These are phyloP conservation scores for Butyriboletus loyo DNA, from an alignment of 768 basidiomycete species.

Conservation along the genomic window DNA sequence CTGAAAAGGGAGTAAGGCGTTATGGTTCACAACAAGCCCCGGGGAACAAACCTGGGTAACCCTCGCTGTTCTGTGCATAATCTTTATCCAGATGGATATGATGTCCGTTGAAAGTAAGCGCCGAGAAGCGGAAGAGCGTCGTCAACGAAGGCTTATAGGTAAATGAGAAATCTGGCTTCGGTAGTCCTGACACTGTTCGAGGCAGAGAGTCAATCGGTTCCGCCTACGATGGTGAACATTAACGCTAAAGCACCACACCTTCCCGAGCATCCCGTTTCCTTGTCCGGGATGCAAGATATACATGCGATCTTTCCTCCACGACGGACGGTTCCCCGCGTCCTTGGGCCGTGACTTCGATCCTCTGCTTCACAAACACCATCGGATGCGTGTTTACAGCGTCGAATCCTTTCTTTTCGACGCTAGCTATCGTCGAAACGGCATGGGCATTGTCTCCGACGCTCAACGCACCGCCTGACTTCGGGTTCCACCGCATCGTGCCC, in stretches of 20 bases:
- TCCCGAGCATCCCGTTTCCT: constrained; percentile 36
- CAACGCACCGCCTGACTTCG: constrained; percentile 37
- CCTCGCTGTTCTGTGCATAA: constrained; percentile 63
- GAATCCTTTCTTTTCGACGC: constrained; percentile 64
- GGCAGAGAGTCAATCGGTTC: background rate
- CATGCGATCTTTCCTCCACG: constrained; percentile 65
- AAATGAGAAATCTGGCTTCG: constrained; percentile 57
- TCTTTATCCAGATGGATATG: constrained; percentile 80
- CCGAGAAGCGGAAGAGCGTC: constrained; percentile 83
- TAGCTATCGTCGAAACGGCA: constrained; percentile 46
- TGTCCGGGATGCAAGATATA: constrained; percentile 47
- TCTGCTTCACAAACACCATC: constrained; percentile 74
- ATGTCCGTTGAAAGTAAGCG: constrained; percentile 84
- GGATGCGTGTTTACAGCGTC: constrained; percentile 48
- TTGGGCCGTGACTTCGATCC: constrained; percentile 48
- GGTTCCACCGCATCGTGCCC: constrained; percentile 63
- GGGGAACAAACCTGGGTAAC: constrained; percentile 56
- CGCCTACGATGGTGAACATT: background rate
- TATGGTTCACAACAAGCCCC: background rate
- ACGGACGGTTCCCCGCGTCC: constrained; percentile 46
- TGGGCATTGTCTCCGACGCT: constrained; percentile 51
- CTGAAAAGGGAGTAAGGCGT: constrained; percentile 34
- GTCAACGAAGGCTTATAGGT: constrained; percentile 63
- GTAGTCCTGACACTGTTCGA: constrained; percentile 48
- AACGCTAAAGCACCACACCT: constrained; percentile 34